Conservation (phyloP, 129 eudicot species). For the Flaveria ramosissima region DNA sequence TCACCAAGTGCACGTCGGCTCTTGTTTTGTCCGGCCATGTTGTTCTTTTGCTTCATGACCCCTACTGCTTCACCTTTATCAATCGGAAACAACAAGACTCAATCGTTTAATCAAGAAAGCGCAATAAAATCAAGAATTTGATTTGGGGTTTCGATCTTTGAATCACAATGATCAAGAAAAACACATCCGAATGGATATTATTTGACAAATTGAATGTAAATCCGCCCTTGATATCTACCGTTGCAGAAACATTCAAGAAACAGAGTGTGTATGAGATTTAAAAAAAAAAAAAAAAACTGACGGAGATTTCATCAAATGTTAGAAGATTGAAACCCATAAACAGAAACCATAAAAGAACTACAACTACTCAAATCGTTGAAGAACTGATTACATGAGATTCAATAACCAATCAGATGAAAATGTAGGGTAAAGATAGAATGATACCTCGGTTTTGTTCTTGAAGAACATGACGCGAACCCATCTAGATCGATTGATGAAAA, state of each 20-base stretch:
- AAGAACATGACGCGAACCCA: conserved; percentile 62
- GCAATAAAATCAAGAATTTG: conserved; percentile 16
- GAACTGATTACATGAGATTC: neutral
- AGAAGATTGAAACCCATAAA: too few relatives aligned
- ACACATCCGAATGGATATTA: neutral
- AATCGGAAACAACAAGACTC: neutral
- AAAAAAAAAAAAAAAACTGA: neutral
- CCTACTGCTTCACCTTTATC: conserved; percentile 50
- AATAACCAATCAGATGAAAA: neutral
- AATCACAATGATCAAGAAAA: neutral
- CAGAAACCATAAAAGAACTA: too few relatives aligned
- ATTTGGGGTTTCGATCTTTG: neutral
- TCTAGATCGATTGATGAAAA: conserved; percentile 25
- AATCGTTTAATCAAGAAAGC: too few relatives aligned
- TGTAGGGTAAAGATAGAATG: neutral
- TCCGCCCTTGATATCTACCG: neutral
- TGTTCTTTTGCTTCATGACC: conserved; percentile 62
- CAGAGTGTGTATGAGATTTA: neutral
- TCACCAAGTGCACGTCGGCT: conserved; percentile 81
- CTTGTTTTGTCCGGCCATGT: conserved; percentile 50
- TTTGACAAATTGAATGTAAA: neutral
- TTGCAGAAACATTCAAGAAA: neutral
- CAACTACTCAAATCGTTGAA: too few relatives aligned
- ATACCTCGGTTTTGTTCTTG: conserved; percentile 67
- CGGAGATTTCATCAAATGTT: too few relatives aligned